phyloP scores from a whole-genome alignment of 306 rosid species.

The Pyrus betulifolia region DNA sequence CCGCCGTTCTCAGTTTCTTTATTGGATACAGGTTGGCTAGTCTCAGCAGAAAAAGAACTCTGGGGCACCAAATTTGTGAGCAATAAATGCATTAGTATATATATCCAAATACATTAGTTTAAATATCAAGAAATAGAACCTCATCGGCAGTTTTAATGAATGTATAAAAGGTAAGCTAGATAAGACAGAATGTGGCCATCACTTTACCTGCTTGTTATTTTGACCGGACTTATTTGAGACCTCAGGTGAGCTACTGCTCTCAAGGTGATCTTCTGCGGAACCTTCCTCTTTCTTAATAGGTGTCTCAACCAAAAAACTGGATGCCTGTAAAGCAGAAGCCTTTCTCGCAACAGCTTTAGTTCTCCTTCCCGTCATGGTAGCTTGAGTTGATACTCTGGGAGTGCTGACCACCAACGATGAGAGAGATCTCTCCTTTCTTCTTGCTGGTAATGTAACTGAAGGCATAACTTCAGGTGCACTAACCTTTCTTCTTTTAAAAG shows the following conservation, averaged over 20 bases:
- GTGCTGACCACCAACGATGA: constrained; percentile 86
- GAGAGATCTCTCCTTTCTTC: constrained; percentile 92
- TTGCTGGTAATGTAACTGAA: constrained; percentile 52
- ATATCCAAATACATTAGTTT: background rate
- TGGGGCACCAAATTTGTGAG: constrained; percentile 27
- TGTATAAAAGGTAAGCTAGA: background rate
- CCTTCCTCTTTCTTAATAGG: constrained; percentile 52
- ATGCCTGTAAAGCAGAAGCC: constrained; percentile 46
- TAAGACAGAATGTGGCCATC: constrained; percentile 9
- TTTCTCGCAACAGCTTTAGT: constrained; percentile 67
- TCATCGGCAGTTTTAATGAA: background rate
- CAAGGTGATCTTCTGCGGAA: constrained; percentile 38
- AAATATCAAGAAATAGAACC: background rate
- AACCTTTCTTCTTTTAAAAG: constrained; percentile 58
- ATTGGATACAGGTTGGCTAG: constrained; percentile 37
- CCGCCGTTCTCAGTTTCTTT: constrained; percentile 59
- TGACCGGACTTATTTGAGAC: constrained; percentile 44
- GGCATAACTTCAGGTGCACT: constrained; percentile 51
- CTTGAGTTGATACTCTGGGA: constrained; percentile 72
- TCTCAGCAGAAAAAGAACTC: constrained; percentile 54
- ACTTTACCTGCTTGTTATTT: constrained; percentile 49
- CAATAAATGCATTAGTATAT: background rate
- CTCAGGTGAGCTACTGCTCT: constrained; percentile 67
- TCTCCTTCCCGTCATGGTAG: constrained; percentile 75
- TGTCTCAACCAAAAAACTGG: constrained; percentile 57